These are phyloP conservation scores for Dactylis glomerata DNA, from an alignment of 176 grass and related monocot genomes.

Conservation along the genomic window DNA sequence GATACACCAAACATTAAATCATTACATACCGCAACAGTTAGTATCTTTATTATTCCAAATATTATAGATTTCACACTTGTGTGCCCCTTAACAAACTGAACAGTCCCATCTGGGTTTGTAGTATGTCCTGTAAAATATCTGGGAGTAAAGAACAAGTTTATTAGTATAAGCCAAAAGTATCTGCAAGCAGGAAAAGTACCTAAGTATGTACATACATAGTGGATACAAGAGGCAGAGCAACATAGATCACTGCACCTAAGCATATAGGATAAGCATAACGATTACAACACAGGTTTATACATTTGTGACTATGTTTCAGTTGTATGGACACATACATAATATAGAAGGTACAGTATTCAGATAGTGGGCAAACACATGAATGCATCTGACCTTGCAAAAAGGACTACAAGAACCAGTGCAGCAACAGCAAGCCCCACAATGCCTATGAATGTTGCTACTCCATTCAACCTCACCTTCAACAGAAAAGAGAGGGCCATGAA, in stretches of 20 bases:
- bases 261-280: not conserved
- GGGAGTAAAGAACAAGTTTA: slow-evolving; percentile 19
- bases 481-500: slow-evolving; percentile 28
- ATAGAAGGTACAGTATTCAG: not conserved
- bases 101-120: slow-evolving; percentile 55
- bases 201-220: not conserved
- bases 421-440: slow-evolving; percentile 79
- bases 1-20: slow-evolving; percentile 13
- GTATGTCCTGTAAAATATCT: slow-evolving; percentile 97
- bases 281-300: not conserved
- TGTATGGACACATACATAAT: not conserved
- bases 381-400: slow-evolving; percentile 65
- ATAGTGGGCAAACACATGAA: not conserved
- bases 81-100: slow-evolving; percentile 73
- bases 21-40: slow-evolving; percentile 83
- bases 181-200: not conserved
- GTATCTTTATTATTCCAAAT: slow-evolving; percentile 78
- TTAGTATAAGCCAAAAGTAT: not conserved
- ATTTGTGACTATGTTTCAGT: not conserved
- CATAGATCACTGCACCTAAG: slow-evolving; percentile 6
- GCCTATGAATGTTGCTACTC: slow-evolving; percentile 91
- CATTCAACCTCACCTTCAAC: slow-evolving; percentile 93
- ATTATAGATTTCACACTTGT: slow-evolving; percentile 80
- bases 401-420: slow-evolving; percentile 63
- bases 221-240: slow-evolving; percentile 8